Base-by-base conservation (phyloP, 2,329 filamentous ascomycete genomes). In the Drechslerella dactyloides region DNA sequence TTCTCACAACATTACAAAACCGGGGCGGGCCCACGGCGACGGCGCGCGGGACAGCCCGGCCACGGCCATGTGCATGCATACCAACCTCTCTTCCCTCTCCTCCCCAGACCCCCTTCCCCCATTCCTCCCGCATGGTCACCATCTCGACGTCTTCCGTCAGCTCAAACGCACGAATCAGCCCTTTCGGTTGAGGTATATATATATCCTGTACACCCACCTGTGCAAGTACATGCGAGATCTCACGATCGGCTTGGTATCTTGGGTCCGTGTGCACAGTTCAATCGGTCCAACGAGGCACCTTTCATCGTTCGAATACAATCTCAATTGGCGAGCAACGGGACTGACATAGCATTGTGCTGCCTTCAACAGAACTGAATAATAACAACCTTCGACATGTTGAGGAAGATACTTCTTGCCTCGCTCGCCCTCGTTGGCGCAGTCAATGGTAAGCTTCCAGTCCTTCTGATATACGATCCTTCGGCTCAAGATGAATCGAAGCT, bases 331-430 rank as follows among this genome's bases (percentile, higher is more conserved):
- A n/a, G n/a, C n/a, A n/a, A n/a, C n/a, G n/a, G n/a, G 27, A 33
- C 27, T 33, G 27, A 33, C 27, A 33, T 33, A 8, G 27, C 3
- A 33, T 33, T 4, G 27, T 33, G 27, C 27, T 33, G 27, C 27
- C 27, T 33, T 3, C 52, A 62, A 54, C 3, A 48, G 15, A 23
- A 69, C 59, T 62, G 40, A 63, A 59, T 50, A 35, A 37, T 59
- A 61, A 23, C 60, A 72, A 23, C 50, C 51, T 57, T 51, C 17
- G 65, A 60, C 23, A 72, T 72, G 68, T 53, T 72, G 50, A 44
- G 68, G 50, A 72, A 65, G 21, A 15, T 72, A 40, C 42, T 72
- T 54, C 46, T 72, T 17, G 48, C 60, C 17, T 65, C 68, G 4
- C 68, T 72, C 51, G 68, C 60, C 60, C 30, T 61, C 30, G 24